A percentile compares a stretch with the other conserved stretches of the same genome.
phyloP scores from a whole-genome alignment of 2,329 filamentous ascomycete genomes.

The Fusarium sp. region DNA sequence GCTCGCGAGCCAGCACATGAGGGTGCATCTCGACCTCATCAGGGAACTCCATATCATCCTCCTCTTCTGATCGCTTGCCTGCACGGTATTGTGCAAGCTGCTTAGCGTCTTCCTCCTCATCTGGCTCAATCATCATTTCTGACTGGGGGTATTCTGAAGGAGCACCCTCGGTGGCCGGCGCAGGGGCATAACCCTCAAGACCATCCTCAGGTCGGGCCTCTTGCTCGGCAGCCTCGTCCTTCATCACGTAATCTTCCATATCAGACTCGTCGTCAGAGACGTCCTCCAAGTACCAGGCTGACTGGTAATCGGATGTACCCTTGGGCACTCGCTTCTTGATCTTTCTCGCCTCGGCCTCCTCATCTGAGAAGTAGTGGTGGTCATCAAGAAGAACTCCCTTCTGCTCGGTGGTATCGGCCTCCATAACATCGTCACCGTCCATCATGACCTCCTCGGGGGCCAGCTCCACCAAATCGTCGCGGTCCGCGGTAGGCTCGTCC shows the following conservation, averaged over 20 bases:
- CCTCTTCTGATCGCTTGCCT: conserved; percentile 80
- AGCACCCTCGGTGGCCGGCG: conserved; percentile 78
- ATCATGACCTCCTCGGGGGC: conserved; percentile 88
- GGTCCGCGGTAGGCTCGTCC: conserved; percentile 79
- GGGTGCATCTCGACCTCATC: conserved; percentile 97
- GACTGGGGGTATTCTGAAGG: conserved; percentile 93
- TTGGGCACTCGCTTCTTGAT: conserved; percentile 82
- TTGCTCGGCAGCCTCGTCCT: conserved; percentile 66
- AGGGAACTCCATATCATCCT: conserved; percentile 94
- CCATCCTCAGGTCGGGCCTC: conserved; percentile 83
- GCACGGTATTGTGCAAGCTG: conserved; percentile 85
- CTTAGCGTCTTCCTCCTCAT: conserved; percentile 82
- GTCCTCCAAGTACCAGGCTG: conserved; percentile 89
- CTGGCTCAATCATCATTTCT: conserved; percentile 87
- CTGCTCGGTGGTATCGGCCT: conserved; percentile 59
- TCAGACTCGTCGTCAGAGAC: conserved; percentile 89
- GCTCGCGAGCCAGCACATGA: conserved; percentile 84
- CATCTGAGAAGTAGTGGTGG: conserved; percentile 97
- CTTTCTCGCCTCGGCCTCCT: conserved; percentile 59
- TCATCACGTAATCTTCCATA: conserved; percentile 72
- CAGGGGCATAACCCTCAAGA: conserved; percentile 73
- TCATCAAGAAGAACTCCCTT: conserved; percentile 95
- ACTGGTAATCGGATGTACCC: conserved; percentile 93
- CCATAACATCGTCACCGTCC: conserved; percentile 65
- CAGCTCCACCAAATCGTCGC: conserved; percentile 83